phyloP scores from a whole-genome alignment of 148 eudicot genomes.

The Camellia sinensis region DNA sequence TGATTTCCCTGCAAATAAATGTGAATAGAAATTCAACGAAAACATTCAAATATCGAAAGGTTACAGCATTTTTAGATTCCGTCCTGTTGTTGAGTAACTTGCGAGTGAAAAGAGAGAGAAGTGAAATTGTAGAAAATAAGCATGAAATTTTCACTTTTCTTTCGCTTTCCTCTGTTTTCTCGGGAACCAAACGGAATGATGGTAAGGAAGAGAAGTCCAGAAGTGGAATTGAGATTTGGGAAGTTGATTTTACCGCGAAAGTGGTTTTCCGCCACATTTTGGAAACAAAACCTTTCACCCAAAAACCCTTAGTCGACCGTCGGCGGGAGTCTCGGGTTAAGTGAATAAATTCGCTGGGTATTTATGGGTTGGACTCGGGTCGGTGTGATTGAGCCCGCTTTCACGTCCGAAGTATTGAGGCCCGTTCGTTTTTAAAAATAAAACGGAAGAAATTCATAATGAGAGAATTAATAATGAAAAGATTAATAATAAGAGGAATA shows the following conservation, averaged over 20 bases:
- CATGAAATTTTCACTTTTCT: not conserved
- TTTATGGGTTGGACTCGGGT: not conserved
- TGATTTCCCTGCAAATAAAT: constrained; percentile 29
- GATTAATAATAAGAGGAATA: too few species aligned
- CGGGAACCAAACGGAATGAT: not conserved
- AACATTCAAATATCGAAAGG: not conserved
- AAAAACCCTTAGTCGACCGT: too few species aligned
- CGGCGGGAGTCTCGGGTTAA: not conserved
- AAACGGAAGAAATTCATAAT: too few species aligned
- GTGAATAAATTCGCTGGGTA: not conserved
- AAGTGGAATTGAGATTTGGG: not conserved
- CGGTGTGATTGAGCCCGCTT: not conserved
- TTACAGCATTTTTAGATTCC: not conserved
- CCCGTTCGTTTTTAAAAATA: too few species aligned
- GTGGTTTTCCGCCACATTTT: constrained; percentile 23
- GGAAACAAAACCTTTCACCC: not conserved
- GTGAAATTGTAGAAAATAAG: not conserved
- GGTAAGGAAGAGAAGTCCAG: not conserved
- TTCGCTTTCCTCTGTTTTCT: not conserved
- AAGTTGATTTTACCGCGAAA: constrained; percentile 13
- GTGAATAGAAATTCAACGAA: not conserved
- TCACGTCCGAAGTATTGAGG: too few species aligned
- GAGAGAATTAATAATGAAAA: too few species aligned
- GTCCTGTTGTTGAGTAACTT: not conserved
- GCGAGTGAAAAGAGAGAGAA: not conserved